Percentiles rank a stretch among this genome's conserved stretches.
Evolutionary conservation across 2,329 filamentous ascomycete genomes (phyloP).

Genomic region (Colletotrichum siamense): DNA sequence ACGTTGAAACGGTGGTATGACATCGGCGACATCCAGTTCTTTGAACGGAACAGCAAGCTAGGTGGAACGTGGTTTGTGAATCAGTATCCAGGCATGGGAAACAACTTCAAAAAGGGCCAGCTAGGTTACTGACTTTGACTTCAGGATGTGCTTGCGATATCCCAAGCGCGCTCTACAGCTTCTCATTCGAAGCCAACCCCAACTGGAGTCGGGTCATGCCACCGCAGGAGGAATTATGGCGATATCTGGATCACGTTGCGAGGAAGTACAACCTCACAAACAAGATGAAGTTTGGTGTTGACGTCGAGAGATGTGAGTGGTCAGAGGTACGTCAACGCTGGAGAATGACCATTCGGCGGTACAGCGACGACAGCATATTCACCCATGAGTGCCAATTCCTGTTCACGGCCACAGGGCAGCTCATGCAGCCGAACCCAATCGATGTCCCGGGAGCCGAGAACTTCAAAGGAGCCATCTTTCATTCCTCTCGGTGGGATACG

Average conservation of each 20-base stretch:
- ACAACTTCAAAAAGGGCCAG: too few relatives aligned
- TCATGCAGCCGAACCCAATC: slow-evolving; percentile 37
- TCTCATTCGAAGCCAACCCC: slow-evolving; percentile 64
- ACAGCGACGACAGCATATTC: slow-evolving; percentile 25
- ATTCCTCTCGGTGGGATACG: slow-evolving; percentile 61
- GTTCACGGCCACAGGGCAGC: slow-evolving; percentile 38
- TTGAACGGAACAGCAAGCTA: slow-evolving; percentile 61
- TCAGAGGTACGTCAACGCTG: slow-evolving; percentile 37
- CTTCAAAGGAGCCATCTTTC: slow-evolving; percentile 60
- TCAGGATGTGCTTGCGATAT: slow-evolving; percentile 58
- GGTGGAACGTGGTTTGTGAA: slow-evolving; percentile 72
- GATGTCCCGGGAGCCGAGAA: slow-evolving; percentile 52
- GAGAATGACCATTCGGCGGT: slow-evolving; percentile 34
- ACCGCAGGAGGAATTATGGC: slow-evolving; percentile 58
- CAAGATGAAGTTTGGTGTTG: slow-evolving; percentile 43
- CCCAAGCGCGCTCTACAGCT: slow-evolving; percentile 65
- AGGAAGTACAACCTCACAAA: slow-evolving; percentile 44
- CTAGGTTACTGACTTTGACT: background rate
- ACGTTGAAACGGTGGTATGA: slow-evolving; percentile 62
- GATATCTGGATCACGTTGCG: slow-evolving; percentile 61
- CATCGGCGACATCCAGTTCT: slow-evolving; percentile 65
- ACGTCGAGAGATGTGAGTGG: slow-evolving; percentile 45
- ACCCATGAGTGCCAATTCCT: slow-evolving; percentile 46
- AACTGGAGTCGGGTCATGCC: slow-evolving; percentile 66
- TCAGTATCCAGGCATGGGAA: slow-evolving; percentile 57